phyloP scores from a whole-genome alignment of 768 basidiomycete species.

The Lactifluus volemus region DNA sequence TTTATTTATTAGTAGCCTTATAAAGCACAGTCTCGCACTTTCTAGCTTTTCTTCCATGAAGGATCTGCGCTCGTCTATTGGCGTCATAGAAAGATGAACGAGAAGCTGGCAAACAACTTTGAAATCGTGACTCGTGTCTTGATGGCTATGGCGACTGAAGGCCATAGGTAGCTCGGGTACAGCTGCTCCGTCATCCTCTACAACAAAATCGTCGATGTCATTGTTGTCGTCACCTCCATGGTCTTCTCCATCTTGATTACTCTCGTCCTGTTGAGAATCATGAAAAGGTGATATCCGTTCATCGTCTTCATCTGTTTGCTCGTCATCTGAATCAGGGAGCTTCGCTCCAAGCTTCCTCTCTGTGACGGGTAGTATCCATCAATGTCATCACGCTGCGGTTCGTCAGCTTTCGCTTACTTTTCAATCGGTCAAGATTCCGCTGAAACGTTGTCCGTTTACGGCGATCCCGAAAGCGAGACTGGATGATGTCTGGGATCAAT shows the following conservation, averaged over 20 bases:
- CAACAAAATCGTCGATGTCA: slow-evolving; percentile 52
- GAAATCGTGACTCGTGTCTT: slow-evolving; percentile 72
- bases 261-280: slow-evolving; percentile 20
- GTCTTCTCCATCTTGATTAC: slow-evolving; percentile 30
- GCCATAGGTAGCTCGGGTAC: slow-evolving; percentile 52
- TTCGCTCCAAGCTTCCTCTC: slow-evolving; percentile 7
- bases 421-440: slow-evolving; percentile 55
- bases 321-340: slow-evolving; percentile 21
- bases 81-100: slow-evolving; percentile 66
- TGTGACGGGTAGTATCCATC: background rate
- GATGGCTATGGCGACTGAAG: slow-evolving; percentile 74
- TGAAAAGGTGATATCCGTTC: slow-evolving; percentile 27
- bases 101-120: slow-evolving; percentile 85
- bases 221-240: slow-evolving; percentile 32
- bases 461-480: slow-evolving; percentile 52
- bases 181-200: slow-evolving; percentile 37
- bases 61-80: slow-evolving; percentile 38
- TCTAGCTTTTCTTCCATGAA: slow-evolving; percentile 48
- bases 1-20: background rate
- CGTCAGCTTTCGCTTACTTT: slow-evolving; percentile 37
- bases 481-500: slow-evolving; percentile 44
- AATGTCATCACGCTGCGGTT: background rate
- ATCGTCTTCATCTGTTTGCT: slow-evolving; percentile 15
- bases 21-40: slow-evolving; percentile 30
- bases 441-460: slow-evolving; percentile 53